These are phyloP conservation scores for Acer campestre DNA, from an alignment of 345 rosid species.

Conservation along the genomic window DNA sequence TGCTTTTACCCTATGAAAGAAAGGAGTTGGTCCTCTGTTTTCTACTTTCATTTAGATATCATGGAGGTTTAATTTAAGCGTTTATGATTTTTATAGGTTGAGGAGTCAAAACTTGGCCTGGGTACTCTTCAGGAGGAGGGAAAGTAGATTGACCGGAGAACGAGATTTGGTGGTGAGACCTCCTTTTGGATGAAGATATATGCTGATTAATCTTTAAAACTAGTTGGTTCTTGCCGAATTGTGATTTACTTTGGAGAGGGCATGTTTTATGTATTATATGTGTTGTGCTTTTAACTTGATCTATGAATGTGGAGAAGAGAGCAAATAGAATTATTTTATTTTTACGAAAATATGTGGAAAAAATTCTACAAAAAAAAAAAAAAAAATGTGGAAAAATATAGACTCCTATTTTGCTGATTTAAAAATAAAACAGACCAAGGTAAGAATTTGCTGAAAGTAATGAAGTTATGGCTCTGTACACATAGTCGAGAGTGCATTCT, in stretches of 20 bases:
- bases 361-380: too few species aligned
- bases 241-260: background rate
- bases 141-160: constrained; percentile 5
- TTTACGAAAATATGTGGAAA: too few species aligned
- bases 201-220: background rate
- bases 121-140: background rate
- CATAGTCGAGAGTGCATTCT: too few species aligned
- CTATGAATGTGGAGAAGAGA: background rate
- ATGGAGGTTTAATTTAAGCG: constrained; percentile 15
- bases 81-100: constrained; percentile 13
- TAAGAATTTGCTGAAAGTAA: too few species aligned
- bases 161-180: constrained; percentile 23
- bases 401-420: too few species aligned
- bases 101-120: constrained; percentile 12
- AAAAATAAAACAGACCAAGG: too few species aligned
- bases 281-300: background rate
- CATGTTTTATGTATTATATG: background rate
- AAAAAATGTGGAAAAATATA: too few species aligned
- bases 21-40: background rate
- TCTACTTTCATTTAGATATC: background rate
- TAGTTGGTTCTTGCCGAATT: background rate
- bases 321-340: background rate
- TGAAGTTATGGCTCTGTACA: too few species aligned
- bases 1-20: background rate
- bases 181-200: background rate